Evolutionary conservation across 495 filamentous ascomycete genomes (phyloP).

Genomic region (Aeminium ludgeri): DNA sequence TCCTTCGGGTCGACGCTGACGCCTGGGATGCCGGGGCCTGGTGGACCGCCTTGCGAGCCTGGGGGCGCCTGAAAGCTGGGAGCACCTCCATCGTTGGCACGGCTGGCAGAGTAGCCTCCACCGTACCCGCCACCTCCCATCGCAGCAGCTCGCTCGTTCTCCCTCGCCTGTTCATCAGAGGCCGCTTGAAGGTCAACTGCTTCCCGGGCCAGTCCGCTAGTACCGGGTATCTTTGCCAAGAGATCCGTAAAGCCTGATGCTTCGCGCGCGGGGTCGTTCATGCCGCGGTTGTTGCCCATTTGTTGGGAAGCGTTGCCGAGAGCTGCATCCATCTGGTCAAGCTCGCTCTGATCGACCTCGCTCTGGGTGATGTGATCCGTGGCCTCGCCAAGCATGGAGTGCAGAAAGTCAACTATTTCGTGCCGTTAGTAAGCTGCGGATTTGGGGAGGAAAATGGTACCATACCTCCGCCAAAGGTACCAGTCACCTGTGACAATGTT

Average conservation of each 20-base stretch:
- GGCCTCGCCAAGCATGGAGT: constrained; percentile 90
- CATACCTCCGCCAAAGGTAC: constrained; percentile 59
- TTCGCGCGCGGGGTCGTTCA: constrained; percentile 27
- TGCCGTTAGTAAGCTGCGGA: too few species aligned
- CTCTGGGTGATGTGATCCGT: constrained; percentile 92
- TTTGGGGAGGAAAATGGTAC: too few species aligned
- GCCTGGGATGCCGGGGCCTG: constrained; percentile 43
- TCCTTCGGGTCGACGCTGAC: constrained; percentile 72
- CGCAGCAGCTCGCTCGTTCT: constrained; percentile 12
- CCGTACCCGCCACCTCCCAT: constrained; percentile 14
- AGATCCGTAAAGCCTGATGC: constrained; percentile 47
- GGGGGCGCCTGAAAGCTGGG: constrained; percentile 31
- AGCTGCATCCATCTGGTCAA: constrained; percentile 71
- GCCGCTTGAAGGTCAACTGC: constrained; percentile 57
- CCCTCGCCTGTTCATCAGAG: constrained; percentile 52
- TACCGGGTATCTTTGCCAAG: constrained; percentile 61
- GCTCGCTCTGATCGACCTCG: constrained; percentile 73
- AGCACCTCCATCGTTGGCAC: constrained; percentile 4
- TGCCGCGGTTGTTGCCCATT: constrained; percentile 3
- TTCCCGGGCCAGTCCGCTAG: constrained; percentile 58
- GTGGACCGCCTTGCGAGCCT: constrained; percentile 31
- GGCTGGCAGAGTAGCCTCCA: constrained; percentile 18
- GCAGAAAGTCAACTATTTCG: constrained; percentile 65
- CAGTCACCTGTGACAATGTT: constrained; percentile 32
- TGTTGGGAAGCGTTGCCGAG: constrained; percentile 29